Evolutionary conservation across 164 flowering plant species (phyloP).

Genomic region (Magnolia sinica): DNA sequence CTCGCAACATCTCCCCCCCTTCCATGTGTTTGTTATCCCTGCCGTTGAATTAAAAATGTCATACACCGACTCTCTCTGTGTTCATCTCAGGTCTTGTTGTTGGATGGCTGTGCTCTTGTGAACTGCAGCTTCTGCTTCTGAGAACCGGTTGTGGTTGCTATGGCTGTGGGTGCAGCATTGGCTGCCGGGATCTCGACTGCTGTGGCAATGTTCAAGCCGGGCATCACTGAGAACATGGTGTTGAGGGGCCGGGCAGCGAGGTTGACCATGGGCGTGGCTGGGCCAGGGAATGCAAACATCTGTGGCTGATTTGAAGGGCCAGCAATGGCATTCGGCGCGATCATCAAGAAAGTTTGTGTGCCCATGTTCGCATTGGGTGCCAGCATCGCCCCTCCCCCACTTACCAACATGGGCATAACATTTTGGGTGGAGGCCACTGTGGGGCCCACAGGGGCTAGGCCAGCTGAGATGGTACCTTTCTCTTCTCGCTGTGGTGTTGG

Average conservation of each 20-base stretch:
- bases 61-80: background rate
- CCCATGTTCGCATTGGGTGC: conserved; percentile 1
- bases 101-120: conserved; percentile 1
- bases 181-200: background rate
- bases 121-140: background rate
- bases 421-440: background rate
- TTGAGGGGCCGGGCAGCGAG: conserved; percentile 2
- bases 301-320: conserved; percentile 9
- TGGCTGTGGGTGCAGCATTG: background rate
- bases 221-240: conserved; percentile 6
- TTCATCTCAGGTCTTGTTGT: background rate
- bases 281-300: conserved; percentile 1
- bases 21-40: background rate
- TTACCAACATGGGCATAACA: background rate
- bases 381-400: background rate
- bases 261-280: background rate
- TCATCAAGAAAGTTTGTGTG: conserved; percentile 5
- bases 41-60: background rate
- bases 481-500: background rate
- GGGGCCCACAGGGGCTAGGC: conserved; percentile 7
- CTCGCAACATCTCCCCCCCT: background rate
- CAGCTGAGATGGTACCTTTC: background rate
- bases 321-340: conserved; percentile 2
- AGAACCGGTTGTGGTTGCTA: background rate
- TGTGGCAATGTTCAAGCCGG: conserved; percentile 6